These are phyloP conservation scores for Nematocida ausubeli DNA, from an alignment of 371 early-diverging fungal species.

Conservation along the genomic window DNA sequence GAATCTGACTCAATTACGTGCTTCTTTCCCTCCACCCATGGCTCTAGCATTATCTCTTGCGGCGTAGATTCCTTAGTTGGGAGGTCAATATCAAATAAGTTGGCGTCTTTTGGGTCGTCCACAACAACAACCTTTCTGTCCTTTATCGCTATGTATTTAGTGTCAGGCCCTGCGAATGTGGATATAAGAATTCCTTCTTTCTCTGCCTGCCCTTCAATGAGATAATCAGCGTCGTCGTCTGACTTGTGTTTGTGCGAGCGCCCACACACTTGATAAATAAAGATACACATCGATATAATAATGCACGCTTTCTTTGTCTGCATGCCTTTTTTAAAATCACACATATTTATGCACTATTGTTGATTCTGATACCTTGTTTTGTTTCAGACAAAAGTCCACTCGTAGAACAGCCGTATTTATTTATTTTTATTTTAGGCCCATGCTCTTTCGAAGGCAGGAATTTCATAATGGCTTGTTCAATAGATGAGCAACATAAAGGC, in stretches of 20 bases:
- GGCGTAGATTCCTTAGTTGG: not conserved
- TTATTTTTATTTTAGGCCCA: conserved; percentile 30
- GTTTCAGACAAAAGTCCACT: conserved; percentile 2
- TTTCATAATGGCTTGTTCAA: conserved; percentile 37
- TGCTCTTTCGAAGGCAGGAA: conserved; percentile 53
- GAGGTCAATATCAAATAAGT: conserved; percentile 40
- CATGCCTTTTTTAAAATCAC: conserved; percentile 11
- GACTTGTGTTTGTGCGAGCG: not conserved
- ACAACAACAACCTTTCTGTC: conserved; percentile 23
- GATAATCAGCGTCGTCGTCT: not conserved
- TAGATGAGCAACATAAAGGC: conserved; percentile 38
- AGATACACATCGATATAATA: conserved; percentile 7
- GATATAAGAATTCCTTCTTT: conserved; percentile 36
- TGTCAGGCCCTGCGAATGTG: conserved; percentile 19
- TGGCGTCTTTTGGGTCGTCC: not conserved
- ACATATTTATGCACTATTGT: conserved; percentile 4
- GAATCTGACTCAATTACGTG: conserved; percentile 27
- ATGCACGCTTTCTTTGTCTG: not conserved
- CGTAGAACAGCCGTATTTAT: conserved; percentile 19
- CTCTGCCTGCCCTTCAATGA: not conserved
- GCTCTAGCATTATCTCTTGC: not conserved
- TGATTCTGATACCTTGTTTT: conserved; percentile 59
- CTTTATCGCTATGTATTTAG: conserved; percentile 8
- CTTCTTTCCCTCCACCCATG: conserved; percentile 41
- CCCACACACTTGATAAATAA: conserved; percentile 1